These are phyloP conservation scores for Russula griseocarnosa DNA, from an alignment of 768 basidiomycete species.

Conservation along the genomic window DNA sequence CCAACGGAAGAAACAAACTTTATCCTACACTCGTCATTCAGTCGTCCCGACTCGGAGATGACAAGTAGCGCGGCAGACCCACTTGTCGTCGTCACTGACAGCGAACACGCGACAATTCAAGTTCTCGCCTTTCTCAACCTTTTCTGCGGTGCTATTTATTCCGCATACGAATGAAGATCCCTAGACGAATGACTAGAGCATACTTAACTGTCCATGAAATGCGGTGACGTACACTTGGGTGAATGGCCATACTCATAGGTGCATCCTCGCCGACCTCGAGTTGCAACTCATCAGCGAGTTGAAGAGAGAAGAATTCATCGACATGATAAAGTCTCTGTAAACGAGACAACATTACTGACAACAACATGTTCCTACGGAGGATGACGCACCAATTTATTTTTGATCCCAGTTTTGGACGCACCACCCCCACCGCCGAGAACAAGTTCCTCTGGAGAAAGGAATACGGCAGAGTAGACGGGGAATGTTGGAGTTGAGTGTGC, in stretches of 20 bases:
- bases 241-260: conserved; percentile 90
- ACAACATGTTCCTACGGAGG: not conserved
- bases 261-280: conserved; percentile 83
- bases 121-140: conserved; percentile 63
- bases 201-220: not conserved
- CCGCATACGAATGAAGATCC: conserved; percentile 64
- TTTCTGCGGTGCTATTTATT: conserved; percentile 71
- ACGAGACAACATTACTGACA: not conserved
- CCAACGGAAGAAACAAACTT: conserved; percentile 46
- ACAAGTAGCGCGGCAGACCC: conserved; percentile 29
- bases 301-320: conserved; percentile 47
- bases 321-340: conserved; percentile 66
- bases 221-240: conserved; percentile 48
- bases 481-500: conserved; percentile 74
- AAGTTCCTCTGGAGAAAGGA: conserved; percentile 64
- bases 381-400: conserved; percentile 82
- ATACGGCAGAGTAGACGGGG: conserved; percentile 85
- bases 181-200: conserved; percentile 37
- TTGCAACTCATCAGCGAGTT: conserved; percentile 63
- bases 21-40: conserved; percentile 43
- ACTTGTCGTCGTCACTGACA: conserved; percentile 55
- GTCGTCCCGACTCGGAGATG: conserved; percentile 4
- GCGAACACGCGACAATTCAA: conserved; percentile 78
- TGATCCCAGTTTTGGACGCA: conserved; percentile 79
- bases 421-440: conserved; percentile 91